These are phyloP conservation scores for Lactifluus piperatus DNA, from an alignment of 768 basidiomycete species.

Conservation along the genomic window DNA sequence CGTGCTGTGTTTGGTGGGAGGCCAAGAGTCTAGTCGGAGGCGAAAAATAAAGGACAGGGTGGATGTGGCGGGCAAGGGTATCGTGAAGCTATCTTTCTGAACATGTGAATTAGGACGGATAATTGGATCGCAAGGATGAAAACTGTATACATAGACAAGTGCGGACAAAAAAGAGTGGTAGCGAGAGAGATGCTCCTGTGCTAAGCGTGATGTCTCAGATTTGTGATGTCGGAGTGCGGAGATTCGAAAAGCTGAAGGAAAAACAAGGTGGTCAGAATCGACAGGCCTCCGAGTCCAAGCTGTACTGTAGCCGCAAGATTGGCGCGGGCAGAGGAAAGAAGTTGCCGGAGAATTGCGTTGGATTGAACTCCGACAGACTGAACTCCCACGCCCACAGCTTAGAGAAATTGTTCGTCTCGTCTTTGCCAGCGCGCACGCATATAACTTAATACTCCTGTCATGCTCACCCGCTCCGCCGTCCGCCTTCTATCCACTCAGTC, in stretches of 20 bases:
- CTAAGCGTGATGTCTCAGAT: not conserved
- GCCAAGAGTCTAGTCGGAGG: conserved; percentile 1
- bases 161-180: not conserved
- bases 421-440: not conserved
- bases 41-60: not conserved
- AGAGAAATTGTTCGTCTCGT: not conserved
- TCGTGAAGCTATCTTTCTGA: not conserved
- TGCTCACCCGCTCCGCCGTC: conserved; percentile 59
- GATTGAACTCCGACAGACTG: not conserved
- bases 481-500: conserved; percentile 47
- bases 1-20: not conserved
- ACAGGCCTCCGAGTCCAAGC: too few relatives aligned
- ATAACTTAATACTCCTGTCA: conserved; percentile 29
- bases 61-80: not conserved
- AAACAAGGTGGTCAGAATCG: not conserved
- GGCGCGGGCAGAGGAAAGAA: not conserved
- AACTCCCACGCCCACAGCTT: not conserved
- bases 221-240: conserved; percentile 4
- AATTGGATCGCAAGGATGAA: not conserved
- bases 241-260: not conserved
- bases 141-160: too few relatives aligned
- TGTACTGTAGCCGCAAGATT: not conserved
- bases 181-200: not conserved
- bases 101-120: not conserved
- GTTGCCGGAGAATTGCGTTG: not conserved